Evolutionary conservation across 2,329 filamentous ascomycete genomes (phyloP), one percentile per base, ranked within the genome.

Genomic region (Cladophialophora yegresii): DNA sequence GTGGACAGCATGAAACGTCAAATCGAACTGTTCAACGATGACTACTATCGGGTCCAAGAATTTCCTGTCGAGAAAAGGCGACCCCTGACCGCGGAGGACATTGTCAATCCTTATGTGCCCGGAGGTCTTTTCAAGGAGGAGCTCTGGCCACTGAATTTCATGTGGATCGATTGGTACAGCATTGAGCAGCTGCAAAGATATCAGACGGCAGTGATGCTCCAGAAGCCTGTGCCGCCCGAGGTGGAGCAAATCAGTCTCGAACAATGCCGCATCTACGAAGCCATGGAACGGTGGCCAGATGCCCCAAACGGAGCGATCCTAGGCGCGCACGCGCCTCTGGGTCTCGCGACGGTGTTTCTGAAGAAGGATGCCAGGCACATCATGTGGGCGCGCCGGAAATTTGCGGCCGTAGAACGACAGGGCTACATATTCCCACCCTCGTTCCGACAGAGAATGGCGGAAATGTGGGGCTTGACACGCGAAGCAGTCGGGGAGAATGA

Each of bases 391-490:
- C 86, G 92, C 66, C 84, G 84, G 70, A 93, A 90, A 75, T 87
- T 96, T 75, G 92, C 91, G 20, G 79, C 85, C 59, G 82, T 96
- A 53, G 93, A 98, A 77, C 83, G 84, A 51, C 59, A 62, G 67
- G 97, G 93, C 45, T 96, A 96, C 74, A 89, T 96, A 26, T 93
- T 91, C 70, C 89, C 93, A 1, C 81, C 86, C 32, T 85, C 85
- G 12, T 87, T 93, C 71, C 89, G 93, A 63, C 82, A 79, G 33
- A 88, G 88, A 69, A 89, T 98, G 84, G 87, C 90, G 33, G 84
- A 89, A 54, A 76, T 91, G 26, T 96, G 95, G 82, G 62, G 61
- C 6, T 22, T 71, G 53, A 67, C 67, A 4, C 57, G 54, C 36
- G 60, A 63, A 12, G 81, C 84, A 65, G 85, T 91, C 50, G 66